phyloP scores from a whole-genome alignment of 164 flowering plant species.

The Piper betle region DNA sequence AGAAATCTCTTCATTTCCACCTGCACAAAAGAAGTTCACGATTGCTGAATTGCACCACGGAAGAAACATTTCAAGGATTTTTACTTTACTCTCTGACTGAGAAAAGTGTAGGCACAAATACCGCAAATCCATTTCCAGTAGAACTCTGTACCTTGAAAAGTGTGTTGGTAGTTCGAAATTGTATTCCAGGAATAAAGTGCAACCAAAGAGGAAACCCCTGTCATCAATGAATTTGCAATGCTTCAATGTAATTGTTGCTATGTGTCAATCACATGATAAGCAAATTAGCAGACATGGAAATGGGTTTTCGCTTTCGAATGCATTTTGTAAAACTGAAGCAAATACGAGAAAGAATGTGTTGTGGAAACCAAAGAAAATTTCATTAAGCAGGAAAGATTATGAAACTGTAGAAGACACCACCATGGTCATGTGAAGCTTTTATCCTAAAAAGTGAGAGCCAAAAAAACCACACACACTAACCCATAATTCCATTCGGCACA shows the following conservation, averaged over 20 bases:
- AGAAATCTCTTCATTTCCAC: conserved; percentile 39
- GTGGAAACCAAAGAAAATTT: no score
- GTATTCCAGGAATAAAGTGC: conserved; percentile 52
- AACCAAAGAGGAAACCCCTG: conserved; percentile 61
- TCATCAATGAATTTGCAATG: not conserved
- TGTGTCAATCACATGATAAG: not conserved
- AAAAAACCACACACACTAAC: conserved; percentile 11
- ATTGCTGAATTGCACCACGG: not conserved
- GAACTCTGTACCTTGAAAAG: conserved; percentile 30
- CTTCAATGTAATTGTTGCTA: not conserved
- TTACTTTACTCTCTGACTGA: not conserved
- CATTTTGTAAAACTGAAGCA: no score
- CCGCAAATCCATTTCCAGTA: not conserved
- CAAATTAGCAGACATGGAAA: no score
- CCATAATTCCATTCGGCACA: conserved; percentile 76
- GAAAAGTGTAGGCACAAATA: not conserved
- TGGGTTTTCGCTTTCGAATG: no score
- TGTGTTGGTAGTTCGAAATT: conserved; percentile 42
- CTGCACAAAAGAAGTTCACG: conserved; percentile 16
- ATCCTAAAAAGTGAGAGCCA: not conserved
- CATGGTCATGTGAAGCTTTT: not conserved
- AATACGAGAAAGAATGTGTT: no score
- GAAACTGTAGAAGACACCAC: not conserved
- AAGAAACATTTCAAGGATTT: not conserved
- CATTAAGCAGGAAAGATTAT: no score